Evolutionary conservation across 164 flowering plant species (phyloP).

Genomic region (Nymphaea colorata): DNA sequence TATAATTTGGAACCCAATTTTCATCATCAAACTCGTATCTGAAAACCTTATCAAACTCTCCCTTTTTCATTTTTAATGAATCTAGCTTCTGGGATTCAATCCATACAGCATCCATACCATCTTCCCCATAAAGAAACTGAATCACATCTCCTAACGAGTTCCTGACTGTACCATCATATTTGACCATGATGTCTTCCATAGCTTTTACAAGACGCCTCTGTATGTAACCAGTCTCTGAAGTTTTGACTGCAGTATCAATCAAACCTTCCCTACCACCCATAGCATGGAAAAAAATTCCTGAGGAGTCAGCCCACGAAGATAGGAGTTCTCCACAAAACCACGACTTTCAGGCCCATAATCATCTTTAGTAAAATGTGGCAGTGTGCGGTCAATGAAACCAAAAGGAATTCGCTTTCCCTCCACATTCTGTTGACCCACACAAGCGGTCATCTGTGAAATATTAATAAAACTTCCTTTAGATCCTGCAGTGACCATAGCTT

Average conservation of each 20-base stretch:
- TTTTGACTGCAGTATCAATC: slow-evolving; percentile 97
- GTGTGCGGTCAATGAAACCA: slow-evolving; percentile 78
- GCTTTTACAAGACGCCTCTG: slow-evolving; percentile 97
- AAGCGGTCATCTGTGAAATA: slow-evolving; percentile 99
- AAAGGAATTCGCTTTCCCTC: slow-evolving; percentile 97
- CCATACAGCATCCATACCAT: slow-evolving; percentile 99
- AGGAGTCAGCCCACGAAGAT: slow-evolving; percentile 89
- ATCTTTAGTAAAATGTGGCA: slow-evolving; percentile 96
- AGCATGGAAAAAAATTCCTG: slow-evolving; percentile 99
- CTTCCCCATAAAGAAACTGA: slow-evolving; percentile 96
- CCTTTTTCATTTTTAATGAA: slow-evolving; percentile 70
- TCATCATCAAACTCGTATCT: slow-evolving; percentile 71
- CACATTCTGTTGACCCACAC: slow-evolving; percentile 99
- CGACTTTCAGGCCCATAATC: slow-evolving; percentile 99
- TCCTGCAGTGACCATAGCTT: slow-evolving; percentile 99
- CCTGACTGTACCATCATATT: slow-evolving; percentile 97
- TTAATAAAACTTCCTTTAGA: slow-evolving; percentile 99
- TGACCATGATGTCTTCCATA: slow-evolving; percentile 99
- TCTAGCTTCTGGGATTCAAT: slow-evolving; percentile 88
- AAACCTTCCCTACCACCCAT: slow-evolving; percentile 99
- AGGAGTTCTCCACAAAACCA: slow-evolving; percentile 98
- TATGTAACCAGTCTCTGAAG: slow-evolving; percentile 98
- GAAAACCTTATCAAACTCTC: slow-evolving; percentile 57
- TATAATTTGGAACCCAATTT: slow-evolving; percentile 80
- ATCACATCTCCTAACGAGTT: slow-evolving; percentile 96